phyloP scores from a whole-genome alignment of 345 rosid genomes.

The Barbarea vulgaris region DNA sequence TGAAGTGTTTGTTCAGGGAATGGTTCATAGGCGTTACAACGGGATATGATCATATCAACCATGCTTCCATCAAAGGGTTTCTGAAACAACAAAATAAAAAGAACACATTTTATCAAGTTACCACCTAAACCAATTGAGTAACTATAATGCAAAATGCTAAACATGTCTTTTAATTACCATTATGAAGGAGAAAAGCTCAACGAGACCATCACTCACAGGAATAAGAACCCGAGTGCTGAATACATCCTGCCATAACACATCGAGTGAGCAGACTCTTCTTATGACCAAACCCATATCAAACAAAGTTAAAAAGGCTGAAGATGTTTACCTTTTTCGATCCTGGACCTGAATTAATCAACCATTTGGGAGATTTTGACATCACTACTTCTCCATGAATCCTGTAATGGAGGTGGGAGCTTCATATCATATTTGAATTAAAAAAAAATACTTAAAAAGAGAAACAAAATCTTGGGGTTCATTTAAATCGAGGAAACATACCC shows the following conservation, averaged over 20 bases:
- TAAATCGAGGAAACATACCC: conserved; percentile 47
- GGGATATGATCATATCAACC: conserved; percentile 51
- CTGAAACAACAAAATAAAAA: conserved; percentile 44
- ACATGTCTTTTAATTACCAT: conserved; percentile 51
- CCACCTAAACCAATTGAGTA: neutral
- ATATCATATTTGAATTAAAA: neutral
- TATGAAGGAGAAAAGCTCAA: conserved; percentile 72
- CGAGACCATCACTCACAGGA: conserved; percentile 71
- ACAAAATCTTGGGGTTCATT: neutral
- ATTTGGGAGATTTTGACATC: conserved; percentile 55
- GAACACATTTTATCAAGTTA: neutral
- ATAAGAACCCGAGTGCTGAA: conserved; percentile 66
- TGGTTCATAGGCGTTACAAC: conserved; percentile 44
- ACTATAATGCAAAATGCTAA: neutral
- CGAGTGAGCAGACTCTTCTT: conserved; percentile 5
- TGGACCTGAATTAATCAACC: conserved; percentile 54
- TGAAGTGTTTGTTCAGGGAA: conserved; percentile 23
- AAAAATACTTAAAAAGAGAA: neutral
- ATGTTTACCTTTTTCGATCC: conserved; percentile 45
- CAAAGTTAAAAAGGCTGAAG: neutral
- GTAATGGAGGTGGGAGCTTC: conserved; percentile 21
- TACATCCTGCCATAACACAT: conserved; percentile 47
- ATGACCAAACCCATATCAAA: neutral
- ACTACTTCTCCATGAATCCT: conserved; percentile 89
- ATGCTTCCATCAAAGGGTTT: conserved; percentile 59